Conservation (phyloP, 2,329 filamentous ascomycete species). For the Cercospora berteroae region DNA sequence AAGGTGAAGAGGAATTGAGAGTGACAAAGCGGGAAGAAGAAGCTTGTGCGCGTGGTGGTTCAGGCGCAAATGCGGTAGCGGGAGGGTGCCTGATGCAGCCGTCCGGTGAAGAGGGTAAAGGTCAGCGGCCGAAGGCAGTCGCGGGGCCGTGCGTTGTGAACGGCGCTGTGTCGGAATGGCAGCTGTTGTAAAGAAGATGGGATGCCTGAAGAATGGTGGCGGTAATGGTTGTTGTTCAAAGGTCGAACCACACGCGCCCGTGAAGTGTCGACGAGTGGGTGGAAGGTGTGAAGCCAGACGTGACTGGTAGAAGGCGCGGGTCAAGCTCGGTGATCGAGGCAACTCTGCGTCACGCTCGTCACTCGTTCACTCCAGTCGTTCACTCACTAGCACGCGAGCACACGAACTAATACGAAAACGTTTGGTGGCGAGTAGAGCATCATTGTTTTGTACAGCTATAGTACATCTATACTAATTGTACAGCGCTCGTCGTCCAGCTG, state of each 20-base stretch:
- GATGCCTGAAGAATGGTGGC: not conserved
- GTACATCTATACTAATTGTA: constrained; percentile 17
- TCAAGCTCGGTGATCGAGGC: not conserved
- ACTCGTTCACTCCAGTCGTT: not conserved
- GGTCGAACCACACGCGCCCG: not conserved
- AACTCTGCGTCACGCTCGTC: constrained; percentile 2
- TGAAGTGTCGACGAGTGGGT: not conserved
- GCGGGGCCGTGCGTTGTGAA: not conserved
- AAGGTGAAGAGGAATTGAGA: not conserved
- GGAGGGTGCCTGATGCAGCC: constrained; percentile 3
- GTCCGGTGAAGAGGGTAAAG: constrained; percentile 1
- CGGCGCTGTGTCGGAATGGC: not conserved
- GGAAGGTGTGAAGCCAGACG: not conserved
- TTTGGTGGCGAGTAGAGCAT: constrained; percentile 8
- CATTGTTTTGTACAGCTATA: constrained; percentile 13
- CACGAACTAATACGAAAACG: not conserved
- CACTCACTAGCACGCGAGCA: constrained; percentile 5
- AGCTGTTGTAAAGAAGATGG: not conserved
- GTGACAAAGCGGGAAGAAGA: constrained; percentile 2
- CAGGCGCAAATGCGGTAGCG: not conserved
- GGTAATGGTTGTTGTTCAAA: not conserved
- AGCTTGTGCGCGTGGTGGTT: constrained; percentile 3
- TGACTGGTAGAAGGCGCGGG: not conserved
- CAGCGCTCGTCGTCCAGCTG: not conserved
- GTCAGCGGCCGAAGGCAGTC: constrained; percentile 3